Conservation (phyloP, 768 basidiomycete genomes). For the Rhodotorula babjevae region DNA sequence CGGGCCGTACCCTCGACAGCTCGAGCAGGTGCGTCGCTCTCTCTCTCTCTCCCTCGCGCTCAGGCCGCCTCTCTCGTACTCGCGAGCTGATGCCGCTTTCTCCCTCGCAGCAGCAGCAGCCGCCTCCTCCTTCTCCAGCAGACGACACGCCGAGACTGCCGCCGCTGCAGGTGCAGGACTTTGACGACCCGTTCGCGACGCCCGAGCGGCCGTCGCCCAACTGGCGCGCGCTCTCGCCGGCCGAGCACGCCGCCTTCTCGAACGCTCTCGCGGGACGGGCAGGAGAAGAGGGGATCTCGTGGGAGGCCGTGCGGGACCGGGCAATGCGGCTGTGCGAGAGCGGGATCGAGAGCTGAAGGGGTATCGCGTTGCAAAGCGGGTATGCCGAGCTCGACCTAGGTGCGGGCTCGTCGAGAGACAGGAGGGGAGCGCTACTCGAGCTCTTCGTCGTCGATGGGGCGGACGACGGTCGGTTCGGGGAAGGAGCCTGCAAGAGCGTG, state of each 20-base stretch:
- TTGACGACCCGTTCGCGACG: constrained; percentile 32
- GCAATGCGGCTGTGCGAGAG: background rate
- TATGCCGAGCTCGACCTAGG: no score
- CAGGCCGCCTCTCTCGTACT: no score
- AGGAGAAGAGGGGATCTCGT: background rate
- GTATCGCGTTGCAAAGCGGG: background rate
- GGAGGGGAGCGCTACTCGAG: background rate
- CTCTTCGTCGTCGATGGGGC: constrained; percentile 30
- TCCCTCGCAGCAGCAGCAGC: no score
- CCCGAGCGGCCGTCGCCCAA: constrained; percentile 4
- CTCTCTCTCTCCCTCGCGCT: no score
- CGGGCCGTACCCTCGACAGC: constrained; percentile 59
- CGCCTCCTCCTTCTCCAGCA: background rate
- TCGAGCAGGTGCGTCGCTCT: background rate
- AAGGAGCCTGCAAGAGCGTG: constrained; percentile 6
- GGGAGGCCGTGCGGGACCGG: background rate
- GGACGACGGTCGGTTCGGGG: constrained; percentile 16
- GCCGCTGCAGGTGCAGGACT: constrained; percentile 20
- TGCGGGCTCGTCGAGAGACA: background rate
- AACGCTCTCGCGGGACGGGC: background rate
- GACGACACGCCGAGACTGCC: background rate
- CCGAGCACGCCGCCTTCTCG: background rate
- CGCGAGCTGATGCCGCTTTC: no score
- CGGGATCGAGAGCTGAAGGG: background rate
- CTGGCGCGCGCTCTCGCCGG: background rate